Percentiles rank a stretch among this genome's conserved stretches.
Evolutionary conservation across 139 green algal genomes (phyloP).

Genomic region (Haematococcus lacustris): DNA sequence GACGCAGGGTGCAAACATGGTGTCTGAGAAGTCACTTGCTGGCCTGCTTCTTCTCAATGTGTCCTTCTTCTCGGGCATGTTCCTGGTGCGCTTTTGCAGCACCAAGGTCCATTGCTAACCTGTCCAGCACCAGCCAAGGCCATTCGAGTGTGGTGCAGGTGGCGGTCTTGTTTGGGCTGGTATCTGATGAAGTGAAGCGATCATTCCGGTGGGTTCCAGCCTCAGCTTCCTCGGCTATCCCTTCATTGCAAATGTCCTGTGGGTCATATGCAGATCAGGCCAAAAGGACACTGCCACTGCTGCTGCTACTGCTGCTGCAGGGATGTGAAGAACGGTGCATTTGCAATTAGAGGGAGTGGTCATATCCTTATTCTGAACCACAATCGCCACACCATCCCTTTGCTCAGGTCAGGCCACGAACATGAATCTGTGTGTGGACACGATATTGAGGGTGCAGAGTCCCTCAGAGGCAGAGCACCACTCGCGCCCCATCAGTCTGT

Average conservation of each 20-base stretch:
- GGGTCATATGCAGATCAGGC: too few relatives aligned
- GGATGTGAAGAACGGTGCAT: constrained; percentile 17
- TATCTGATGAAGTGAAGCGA: constrained; percentile 3
- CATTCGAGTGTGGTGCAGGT: too few relatives aligned
- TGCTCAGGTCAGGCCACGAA: constrained; percentile 14
- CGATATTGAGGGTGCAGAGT: not conserved
- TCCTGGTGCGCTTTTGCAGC: too few relatives aligned
- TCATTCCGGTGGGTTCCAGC: constrained; percentile 6
- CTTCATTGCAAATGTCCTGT: too few relatives aligned
- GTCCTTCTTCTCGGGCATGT: constrained; percentile 7
- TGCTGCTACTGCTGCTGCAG: constrained; percentile 12
- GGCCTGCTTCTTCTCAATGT: not conserved
- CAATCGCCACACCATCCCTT: constrained; percentile 16
- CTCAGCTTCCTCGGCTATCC: too few relatives aligned
- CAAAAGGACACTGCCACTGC: too few relatives aligned
- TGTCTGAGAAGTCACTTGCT: not conserved
- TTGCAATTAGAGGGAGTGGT: constrained; percentile 9
- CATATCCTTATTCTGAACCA: constrained; percentile 27
- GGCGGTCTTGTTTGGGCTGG: constrained; percentile 6
- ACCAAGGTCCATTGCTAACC: too few relatives aligned
- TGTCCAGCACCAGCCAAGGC: too few relatives aligned
- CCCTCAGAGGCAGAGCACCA: too few relatives aligned
- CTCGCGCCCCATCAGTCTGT: too few relatives aligned
- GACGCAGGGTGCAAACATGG: constrained; percentile 10
- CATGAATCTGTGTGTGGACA: not conserved